Base-by-base conservation (phyloP, 177 flowering plant genomes). In the Vitis hybrid region DNA sequence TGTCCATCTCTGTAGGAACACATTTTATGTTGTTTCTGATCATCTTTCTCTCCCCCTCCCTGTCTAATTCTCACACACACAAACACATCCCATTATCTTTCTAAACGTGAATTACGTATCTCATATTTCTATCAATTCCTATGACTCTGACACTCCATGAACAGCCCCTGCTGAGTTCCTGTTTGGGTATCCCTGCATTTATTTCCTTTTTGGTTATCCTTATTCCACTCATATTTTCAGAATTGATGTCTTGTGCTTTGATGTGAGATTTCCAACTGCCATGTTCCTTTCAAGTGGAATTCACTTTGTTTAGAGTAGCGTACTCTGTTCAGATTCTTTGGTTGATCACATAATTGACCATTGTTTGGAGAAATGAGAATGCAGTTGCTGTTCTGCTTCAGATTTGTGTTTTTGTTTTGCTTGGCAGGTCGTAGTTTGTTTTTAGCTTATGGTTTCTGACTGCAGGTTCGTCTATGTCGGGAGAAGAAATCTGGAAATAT, bases 401-500 rank as follows among this genome's bases (percentile, higher is more conserved):
- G 13, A 46, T 24, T 11, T 13, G 15, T 58, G 8, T 21, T 11
- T 12, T 10, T 11, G 10, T 35, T 58, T 8, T 51, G n/a, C 17
- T 7, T 48, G 52, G 49, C 19, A 35, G 4, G 46, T 17, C 40
- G 19, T 48, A 32, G 6, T 64, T 14, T 11, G 9, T n/a, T 18
- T 50, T 48, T 13, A 58, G 52, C 56, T 61, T 5, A 69, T 67
- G n/a, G 50, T 61, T 62, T 50, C 24, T 49, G 55, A 63, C 49
- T 79, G 6, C 90, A 95, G 99, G 99, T 95, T 55, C 83, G 91
- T 65, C 75, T 95, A 57, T 95, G 99, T 48, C 85, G 96, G 69
- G 99, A 95, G 82, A 95, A 87, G 78, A 84, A 89, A 69, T 87
- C 97, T 67, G 98, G 97, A 46, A 85, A 85, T 70, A 88, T 93